Evolutionary conservation across 345 rosid genomes (phyloP).

Genomic region (Carallia pectinifolia): DNA sequence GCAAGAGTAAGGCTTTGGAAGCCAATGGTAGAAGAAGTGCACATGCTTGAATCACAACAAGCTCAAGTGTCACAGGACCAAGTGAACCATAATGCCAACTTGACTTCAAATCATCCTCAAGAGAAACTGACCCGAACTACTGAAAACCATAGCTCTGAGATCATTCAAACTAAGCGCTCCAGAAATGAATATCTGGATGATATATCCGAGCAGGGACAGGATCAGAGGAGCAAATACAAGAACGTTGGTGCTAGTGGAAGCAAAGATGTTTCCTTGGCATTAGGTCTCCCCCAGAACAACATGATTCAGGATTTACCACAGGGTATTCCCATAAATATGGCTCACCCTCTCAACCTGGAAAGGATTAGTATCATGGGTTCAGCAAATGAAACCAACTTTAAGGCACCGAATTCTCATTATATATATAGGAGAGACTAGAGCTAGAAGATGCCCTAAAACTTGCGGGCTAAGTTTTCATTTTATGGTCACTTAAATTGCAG

Average conservation of each 20-base stretch:
- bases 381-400: background rate
- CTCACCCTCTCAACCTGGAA: slow-evolving; percentile 10
- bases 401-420: slow-evolving; percentile 5
- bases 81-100: background rate
- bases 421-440: background rate
- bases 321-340: slow-evolving; percentile 7
- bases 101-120: slow-evolving; percentile 6
- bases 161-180: slow-evolving; percentile 18
- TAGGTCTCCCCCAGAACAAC: slow-evolving; percentile 26
- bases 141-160: slow-evolving; percentile 3
- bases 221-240: background rate
- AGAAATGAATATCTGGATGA: slow-evolving; percentile 10
- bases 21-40: slow-evolving; percentile 38
- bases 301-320: slow-evolving; percentile 12
- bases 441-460: background rate
- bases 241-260: slow-evolving; percentile 8
- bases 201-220: slow-evolving; percentile 3
- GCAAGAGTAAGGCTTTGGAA: slow-evolving; percentile 37
- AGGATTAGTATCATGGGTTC: slow-evolving; percentile 11
- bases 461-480: background rate
- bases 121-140: background rate
- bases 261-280: slow-evolving; percentile 18
- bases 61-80: slow-evolving; percentile 4
- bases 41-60: slow-evolving; percentile 27
- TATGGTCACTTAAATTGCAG: background rate